These are phyloP conservation scores for Phytophthora sojae DNA, from an alignment of 352 stramenopile species.

Conservation along the genomic window DNA sequence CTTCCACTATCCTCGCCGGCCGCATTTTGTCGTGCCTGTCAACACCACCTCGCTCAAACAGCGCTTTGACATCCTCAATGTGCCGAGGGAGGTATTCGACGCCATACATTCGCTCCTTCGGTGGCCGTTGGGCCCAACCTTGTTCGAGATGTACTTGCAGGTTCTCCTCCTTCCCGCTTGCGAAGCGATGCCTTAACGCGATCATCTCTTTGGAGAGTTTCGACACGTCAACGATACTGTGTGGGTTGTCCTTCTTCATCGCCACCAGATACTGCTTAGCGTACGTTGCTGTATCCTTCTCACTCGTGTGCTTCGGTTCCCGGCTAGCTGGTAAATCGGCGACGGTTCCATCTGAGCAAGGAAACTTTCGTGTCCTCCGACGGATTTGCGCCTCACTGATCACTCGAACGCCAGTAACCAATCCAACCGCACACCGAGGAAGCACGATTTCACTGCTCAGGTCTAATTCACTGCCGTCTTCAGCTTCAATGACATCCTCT, in stretches of 20 bases:
- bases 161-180: background rate
- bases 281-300: background rate
- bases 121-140: slow-evolving; percentile 10
- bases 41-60: slow-evolving; percentile 1
- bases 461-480: background rate
- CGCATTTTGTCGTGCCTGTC: slow-evolving; percentile 10
- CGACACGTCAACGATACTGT: background rate
- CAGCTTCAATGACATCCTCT: slow-evolving; percentile 1
- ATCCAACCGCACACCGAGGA: background rate
- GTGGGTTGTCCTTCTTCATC: background rate
- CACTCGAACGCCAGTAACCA: slow-evolving; percentile 13
- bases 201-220: background rate
- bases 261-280: background rate
- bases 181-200: background rate
- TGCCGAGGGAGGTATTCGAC: background rate
- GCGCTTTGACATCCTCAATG: background rate
- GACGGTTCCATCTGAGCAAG: background rate
- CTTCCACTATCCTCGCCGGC: background rate
- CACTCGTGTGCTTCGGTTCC: background rate
- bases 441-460: background rate
- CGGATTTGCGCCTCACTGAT: slow-evolving; percentile 8
- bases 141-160: background rate
- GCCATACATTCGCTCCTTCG: slow-evolving; percentile 8
- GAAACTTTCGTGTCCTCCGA: slow-evolving; percentile 1
- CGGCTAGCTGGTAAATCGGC: background rate